Percentiles rank a stretch among this genome's conserved stretches.
These are phyloP conservation scores for Prunus davidiana DNA, from an alignment of 306 rosid genomes.

Conservation along the genomic window DNA sequence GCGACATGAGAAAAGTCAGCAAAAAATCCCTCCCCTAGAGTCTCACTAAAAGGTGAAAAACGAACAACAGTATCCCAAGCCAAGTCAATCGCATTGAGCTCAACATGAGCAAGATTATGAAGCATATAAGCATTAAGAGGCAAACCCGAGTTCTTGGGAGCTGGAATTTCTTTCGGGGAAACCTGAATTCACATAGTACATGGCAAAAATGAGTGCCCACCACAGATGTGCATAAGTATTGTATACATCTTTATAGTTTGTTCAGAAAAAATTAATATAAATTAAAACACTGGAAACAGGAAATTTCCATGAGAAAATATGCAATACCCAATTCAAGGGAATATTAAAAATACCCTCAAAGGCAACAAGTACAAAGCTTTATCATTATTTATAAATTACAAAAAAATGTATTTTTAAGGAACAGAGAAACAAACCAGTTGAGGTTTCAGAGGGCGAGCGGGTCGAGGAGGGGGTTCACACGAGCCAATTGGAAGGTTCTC, in stretches of 20 bases:
- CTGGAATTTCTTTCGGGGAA: conserved; percentile 78
- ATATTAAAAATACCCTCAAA: background rate
- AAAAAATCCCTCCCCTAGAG: conserved; percentile 84
- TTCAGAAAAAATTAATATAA: background rate
- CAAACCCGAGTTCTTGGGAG: conserved; percentile 78
- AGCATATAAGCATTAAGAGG: conserved; percentile 95
- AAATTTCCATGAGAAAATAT: background rate
- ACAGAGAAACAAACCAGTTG: conserved; percentile 41
- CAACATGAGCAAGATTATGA: conserved; percentile 94
- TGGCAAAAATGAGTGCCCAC: background rate
- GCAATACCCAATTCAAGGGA: background rate
- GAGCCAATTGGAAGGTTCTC: conserved; percentile 64
- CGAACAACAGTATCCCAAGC: conserved; percentile 98
- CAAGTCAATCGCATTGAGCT: conserved; percentile 93
- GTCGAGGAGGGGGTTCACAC: conserved; percentile 46
- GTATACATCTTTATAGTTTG: background rate
- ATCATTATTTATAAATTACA: no score
- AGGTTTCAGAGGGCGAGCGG: conserved; percentile 51
- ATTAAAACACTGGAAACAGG: background rate
- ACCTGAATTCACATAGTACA: conserved; percentile 47
- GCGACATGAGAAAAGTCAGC: conserved; percentile 95
- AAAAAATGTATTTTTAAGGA: background rate
- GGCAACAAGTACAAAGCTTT: no score
- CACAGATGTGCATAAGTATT: background rate
- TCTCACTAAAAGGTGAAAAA: conserved; percentile 63